Conservation (phyloP, 305 asterid genomes). For the Fraxinus latifolia region DNA sequence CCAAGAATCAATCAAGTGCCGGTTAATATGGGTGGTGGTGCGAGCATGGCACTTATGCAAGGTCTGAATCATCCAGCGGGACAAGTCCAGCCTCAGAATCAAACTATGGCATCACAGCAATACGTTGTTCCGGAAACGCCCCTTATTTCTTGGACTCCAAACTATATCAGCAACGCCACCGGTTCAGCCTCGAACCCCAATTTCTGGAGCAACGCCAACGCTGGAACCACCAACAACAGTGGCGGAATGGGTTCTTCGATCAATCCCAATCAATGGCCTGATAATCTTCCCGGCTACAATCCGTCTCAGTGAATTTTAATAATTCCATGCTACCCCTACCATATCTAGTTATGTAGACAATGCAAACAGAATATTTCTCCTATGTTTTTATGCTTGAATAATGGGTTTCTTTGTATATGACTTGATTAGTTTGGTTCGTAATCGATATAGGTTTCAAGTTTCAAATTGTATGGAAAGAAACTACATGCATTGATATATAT, state of each 20-base stretch:
- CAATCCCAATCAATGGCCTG: constrained; percentile 30
- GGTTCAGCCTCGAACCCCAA: constrained; percentile 21
- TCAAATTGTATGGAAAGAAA: constrained; percentile 20
- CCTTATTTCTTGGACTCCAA: constrained; percentile 34
- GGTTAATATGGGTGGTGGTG: constrained; percentile 21
- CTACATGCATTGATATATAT: background rate
- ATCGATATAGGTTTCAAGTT: constrained; percentile 8
- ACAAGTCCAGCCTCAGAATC: constrained; percentile 26
- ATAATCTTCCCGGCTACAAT: constrained; percentile 25
- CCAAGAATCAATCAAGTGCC: constrained; percentile 15
- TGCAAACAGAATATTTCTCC: background rate
- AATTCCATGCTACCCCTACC: constrained; percentile 1
- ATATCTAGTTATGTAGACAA: background rate
- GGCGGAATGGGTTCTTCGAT: constrained; percentile 28
- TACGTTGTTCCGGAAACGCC: constrained; percentile 24
- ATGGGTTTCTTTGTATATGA: constrained; percentile 8
- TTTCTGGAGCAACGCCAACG: constrained; percentile 27
- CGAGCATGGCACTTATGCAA: constrained; percentile 31
- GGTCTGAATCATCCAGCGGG: constrained; percentile 28
- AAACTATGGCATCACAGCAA: constrained; percentile 22
- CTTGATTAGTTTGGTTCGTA: constrained; percentile 18
- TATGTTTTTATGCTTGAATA: background rate
- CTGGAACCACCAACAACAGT: constrained; percentile 20
- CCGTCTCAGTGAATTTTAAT: constrained; percentile 24
- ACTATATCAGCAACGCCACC: constrained; percentile 21